These are phyloP conservation scores for Aspergillus carlsbadensis DNA, from an alignment of 495 filamentous ascomycete genomes.

Conservation along the genomic window DNA sequence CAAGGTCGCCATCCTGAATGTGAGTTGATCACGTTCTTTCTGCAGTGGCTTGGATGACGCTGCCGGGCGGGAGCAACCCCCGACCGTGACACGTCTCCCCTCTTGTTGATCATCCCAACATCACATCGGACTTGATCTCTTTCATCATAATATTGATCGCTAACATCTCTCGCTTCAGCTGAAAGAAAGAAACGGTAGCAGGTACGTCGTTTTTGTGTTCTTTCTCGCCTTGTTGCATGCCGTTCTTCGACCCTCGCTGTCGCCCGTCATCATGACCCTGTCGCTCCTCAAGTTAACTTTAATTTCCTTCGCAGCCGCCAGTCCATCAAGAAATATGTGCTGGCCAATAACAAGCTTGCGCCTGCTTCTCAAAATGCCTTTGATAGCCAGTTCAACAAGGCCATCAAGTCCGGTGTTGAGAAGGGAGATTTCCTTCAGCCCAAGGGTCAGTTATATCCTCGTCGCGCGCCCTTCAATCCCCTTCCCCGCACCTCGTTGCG, in stretches of 20 bases:
- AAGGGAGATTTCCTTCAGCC: slow-evolving; percentile 88
- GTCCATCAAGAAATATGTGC: slow-evolving; percentile 97
- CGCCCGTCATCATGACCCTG: slow-evolving; percentile 5
- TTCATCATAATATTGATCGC: slow-evolving; percentile 26
- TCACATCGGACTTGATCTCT: slow-evolving; percentile 15
- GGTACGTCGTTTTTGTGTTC: slow-evolving; percentile 46
- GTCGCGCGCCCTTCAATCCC: neutral
- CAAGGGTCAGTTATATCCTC: slow-evolving; percentile 70
- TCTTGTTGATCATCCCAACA: slow-evolving; percentile 29
- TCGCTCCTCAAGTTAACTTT: slow-evolving; percentile 14
- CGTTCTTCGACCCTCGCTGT: slow-evolving; percentile 10
- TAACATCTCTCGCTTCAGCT: slow-evolving; percentile 48
- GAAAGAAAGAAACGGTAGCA: slow-evolving; percentile 65
- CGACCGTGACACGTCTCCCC: slow-evolving; percentile 45
- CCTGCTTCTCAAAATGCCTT: slow-evolving; percentile 69
- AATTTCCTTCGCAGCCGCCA: slow-evolving; percentile 64
- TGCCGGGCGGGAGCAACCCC: slow-evolving; percentile 29
- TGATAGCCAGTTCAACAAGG: slow-evolving; percentile 90
- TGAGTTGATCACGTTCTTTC: slow-evolving; percentile 52
- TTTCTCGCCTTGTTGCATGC: slow-evolving; percentile 13
- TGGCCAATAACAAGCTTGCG: slow-evolving; percentile 86
- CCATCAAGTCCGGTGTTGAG: slow-evolving; percentile 84
- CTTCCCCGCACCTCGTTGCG: neutral
- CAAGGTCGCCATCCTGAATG: slow-evolving; percentile 65
- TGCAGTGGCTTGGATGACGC: slow-evolving; percentile 33